phyloP scores from a whole-genome alignment of 306 rosid species.

The Cicer cuneatum region DNA sequence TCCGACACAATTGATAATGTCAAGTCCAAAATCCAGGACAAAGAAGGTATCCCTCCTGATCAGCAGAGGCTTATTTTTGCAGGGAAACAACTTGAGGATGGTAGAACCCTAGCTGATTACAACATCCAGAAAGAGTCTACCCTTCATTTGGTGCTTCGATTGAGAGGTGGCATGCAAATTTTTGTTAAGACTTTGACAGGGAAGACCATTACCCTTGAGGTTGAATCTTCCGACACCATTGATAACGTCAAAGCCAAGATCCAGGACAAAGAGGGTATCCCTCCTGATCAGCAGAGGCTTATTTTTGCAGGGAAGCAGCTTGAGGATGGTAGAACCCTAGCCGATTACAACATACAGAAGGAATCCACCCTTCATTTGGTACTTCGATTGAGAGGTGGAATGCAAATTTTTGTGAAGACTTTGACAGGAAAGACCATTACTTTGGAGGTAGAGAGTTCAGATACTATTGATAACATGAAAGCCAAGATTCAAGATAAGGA shows the following conservation, averaged over 20 bases:
- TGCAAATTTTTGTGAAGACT: conserved; percentile 14
- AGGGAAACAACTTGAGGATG: background rate
- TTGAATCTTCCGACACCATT: background rate
- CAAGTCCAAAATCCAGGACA: background rate
- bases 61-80: background rate
- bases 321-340: background rate
- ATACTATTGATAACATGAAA: conserved; percentile 13
- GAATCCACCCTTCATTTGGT: background rate
- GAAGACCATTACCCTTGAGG: conserved; percentile 15
- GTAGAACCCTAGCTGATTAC: background rate
- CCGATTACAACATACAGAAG: background rate
- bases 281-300: background rate
- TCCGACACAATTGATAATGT: background rate
- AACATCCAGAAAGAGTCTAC: background rate
- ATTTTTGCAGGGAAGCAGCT: background rate
- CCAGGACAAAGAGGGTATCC: background rate
- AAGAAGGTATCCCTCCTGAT: background rate
- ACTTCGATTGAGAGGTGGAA: conserved; percentile 5
- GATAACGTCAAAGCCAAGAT: background rate
- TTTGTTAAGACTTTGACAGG: conserved; percentile 29
- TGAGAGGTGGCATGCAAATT: conserved; percentile 6
- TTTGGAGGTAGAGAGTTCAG: conserved; percentile 1
- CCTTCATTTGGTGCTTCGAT: background rate
- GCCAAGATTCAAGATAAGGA: background rate
- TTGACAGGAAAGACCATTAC: conserved; percentile 17